Evolutionary conservation across 2,329 filamentous ascomycete genomes (phyloP), one percentile per base, ranked within the genome.

Genomic region (Phoma sp.): DNA sequence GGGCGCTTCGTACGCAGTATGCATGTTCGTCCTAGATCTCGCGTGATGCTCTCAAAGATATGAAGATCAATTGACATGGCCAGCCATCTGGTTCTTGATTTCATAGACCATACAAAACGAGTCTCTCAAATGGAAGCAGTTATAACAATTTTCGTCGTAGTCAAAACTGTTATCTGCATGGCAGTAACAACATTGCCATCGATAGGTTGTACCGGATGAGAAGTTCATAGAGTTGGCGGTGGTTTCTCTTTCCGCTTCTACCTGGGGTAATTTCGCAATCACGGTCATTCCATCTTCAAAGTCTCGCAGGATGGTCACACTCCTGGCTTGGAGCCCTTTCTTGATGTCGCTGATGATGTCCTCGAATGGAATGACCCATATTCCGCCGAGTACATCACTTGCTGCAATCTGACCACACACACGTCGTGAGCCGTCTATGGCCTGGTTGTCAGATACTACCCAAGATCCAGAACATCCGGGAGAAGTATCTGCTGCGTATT

Each of bases 281-380:
- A 29, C 27, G 10, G 10, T 4, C 8, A 9, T 29, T 10, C 10
- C 27, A 29, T 29, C 27, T 10, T 7, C 10, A 10, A 29, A 12
- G 8, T 29, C 27, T 12, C 27, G 27, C 2, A 29, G 27, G 27
- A 29, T 29, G 9, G 27, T 29, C 27, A 29, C 27, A 29, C 27
- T 29, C 8, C 27, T 29, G 2, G 27, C 27, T 29, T 29, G 9
- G 9, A 29, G 27, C 10, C 27, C 27, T 29, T 29, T 12, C 27
- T 29, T 12, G 9, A 60, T 43, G 15, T 56, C 57, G 8, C 39
- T n/a, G 4, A 60, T 38, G 8, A 51, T 55, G 15, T 60, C 60
- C 1, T 12, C 15, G 12, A 58, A 21, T 15, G 54, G 57, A 6
- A 60, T 27, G n/a, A 60, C 44, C 27, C 51, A 58, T 12, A 58